Base-by-base conservation (phyloP, 106 monocot genomes). In the Acorus gramineus region DNA sequence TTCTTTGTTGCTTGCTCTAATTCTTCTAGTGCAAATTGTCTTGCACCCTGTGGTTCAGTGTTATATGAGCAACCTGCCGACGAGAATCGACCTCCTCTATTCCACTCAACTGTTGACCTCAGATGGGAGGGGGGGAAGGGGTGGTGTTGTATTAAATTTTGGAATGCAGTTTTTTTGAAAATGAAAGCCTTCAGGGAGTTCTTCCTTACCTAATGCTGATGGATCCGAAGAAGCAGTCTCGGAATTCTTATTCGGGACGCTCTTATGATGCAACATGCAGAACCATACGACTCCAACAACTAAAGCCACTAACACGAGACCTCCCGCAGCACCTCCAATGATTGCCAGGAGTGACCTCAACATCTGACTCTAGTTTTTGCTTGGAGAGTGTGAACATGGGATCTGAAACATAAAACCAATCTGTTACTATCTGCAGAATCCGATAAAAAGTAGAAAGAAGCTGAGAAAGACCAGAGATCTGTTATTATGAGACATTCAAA, bases 151-250 rank as follows among this genome's bases (percentile, higher is more conserved):
- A 28, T 28, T 28, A 28, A 28, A 42, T 67, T 56, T 8, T 49
- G 50, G 42, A 42, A 46, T 50, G 14, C 1, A 3, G 11, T 48
- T 5, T 9, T 56, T 11, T 56, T 5, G 44, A 2, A 64, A 57
- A 6, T 44, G 13, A 4, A 10, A 49, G 6, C 42, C 42, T 59
- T 51, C 10, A 6, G 42, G 12, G 59, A 61, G 53, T 59, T 14
- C 28, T 28, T 69, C 60, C 55, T 44, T 65, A 87, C 88, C 80
- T 63, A 67, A 60, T 13, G 80, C 69, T 6, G 88, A 70, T 6
- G 78, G 84, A 69, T 81, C 81, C 3, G 88, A 84, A 4, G 88
- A 88, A 47, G 74, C 81, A 7, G 78, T 74, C 53, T 88, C 88
- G 4, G 88, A 84, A 73, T 67, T 74, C 53, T 69, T 76, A 58